Percentiles rank a stretch among this genome's conserved stretches.
Evolutionary conservation across 2,329 filamentous ascomycete species (phyloP).

Genomic region (Ceratocystis colombiana): DNA sequence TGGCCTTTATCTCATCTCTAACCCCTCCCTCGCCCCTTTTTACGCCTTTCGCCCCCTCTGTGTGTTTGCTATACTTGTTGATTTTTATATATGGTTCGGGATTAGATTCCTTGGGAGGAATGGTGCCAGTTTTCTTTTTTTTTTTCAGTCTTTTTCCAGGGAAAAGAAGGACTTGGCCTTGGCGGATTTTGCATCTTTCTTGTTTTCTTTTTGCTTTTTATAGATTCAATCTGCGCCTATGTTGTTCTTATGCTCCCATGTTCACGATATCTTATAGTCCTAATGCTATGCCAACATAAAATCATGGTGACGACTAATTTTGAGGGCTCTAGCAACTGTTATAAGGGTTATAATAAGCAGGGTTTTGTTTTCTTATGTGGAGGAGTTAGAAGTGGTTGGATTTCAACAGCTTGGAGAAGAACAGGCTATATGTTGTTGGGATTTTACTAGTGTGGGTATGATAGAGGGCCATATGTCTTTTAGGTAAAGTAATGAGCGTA

Average conservation of each 20-base stretch:
- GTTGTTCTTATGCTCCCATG: background rate
- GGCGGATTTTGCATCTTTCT: background rate
- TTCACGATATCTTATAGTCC: too few species aligned
- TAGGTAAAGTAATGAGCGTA: too few species aligned
- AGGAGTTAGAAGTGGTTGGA: too few species aligned
- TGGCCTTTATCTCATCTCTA: background rate
- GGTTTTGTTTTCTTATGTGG: too few species aligned
- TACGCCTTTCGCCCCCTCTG: background rate
- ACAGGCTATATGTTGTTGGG: too few species aligned
- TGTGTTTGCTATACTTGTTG: slow-evolving; percentile 11
- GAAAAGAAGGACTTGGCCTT: background rate
- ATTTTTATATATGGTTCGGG: slow-evolving; percentile 18
- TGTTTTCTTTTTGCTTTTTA: slow-evolving; percentile 8
- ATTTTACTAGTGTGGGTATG: too few species aligned
- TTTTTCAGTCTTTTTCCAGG: background rate
- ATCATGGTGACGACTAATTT: too few species aligned
- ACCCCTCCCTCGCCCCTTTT: background rate
- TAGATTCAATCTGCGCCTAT: background rate
- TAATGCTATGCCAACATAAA: too few species aligned
- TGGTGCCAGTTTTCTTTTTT: slow-evolving; percentile 10
- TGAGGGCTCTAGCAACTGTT: too few species aligned
- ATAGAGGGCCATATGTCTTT: too few species aligned
- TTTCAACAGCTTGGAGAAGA: too few species aligned
- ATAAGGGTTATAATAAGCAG: too few species aligned
- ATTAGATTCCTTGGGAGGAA: slow-evolving; percentile 14